These are phyloP conservation scores for Sindora glabra DNA, from an alignment of 306 rosid species.

Conservation along the genomic window DNA sequence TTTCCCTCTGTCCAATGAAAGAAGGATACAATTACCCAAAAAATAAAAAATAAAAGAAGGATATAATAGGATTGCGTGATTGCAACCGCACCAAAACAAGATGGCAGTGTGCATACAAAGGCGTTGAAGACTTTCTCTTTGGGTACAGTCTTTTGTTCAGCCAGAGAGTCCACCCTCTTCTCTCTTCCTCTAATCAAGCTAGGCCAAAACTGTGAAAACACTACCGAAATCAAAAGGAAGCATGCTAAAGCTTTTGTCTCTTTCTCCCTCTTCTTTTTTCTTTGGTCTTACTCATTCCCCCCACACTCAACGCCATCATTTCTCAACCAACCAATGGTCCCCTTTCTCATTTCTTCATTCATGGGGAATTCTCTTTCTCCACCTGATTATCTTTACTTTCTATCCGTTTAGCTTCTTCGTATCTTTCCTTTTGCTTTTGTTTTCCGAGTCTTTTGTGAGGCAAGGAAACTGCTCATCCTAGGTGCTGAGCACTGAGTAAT, in stretches of 20 bases:
- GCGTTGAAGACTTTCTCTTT: too few relatives aligned
- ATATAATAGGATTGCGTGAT: too few relatives aligned
- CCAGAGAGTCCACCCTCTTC: not conserved
- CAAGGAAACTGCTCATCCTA: not conserved
- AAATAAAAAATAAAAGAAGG: too few relatives aligned
- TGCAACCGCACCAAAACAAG: too few relatives aligned
- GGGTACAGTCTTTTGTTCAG: too few relatives aligned
- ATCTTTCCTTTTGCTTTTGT: not conserved
- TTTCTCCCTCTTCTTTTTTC: constrained; percentile 30
- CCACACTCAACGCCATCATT: constrained; percentile 38
- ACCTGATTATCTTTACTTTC: not conserved
- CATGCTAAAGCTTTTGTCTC: constrained; percentile 17
- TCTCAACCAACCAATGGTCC: constrained; percentile 18
- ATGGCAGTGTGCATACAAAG: too few relatives aligned
- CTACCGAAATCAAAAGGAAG: constrained; percentile 17
- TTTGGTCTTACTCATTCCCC: constrained; percentile 42
- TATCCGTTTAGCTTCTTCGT: constrained; percentile 9
- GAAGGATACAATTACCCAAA: too few relatives aligned
- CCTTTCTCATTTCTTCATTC: constrained; percentile 14
- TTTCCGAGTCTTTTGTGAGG: constrained; percentile 4
- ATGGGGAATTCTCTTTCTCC: constrained; percentile 10
- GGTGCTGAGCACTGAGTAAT: too few relatives aligned
- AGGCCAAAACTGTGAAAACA: constrained; percentile 8
- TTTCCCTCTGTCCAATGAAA: too few relatives aligned
- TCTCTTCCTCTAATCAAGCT: not conserved